A percentile compares a stretch with the other conserved stretches of the same genome.
phyloP scores from a whole-genome alignment of 331 rosid species.

The Acacia pycnantha region DNA sequence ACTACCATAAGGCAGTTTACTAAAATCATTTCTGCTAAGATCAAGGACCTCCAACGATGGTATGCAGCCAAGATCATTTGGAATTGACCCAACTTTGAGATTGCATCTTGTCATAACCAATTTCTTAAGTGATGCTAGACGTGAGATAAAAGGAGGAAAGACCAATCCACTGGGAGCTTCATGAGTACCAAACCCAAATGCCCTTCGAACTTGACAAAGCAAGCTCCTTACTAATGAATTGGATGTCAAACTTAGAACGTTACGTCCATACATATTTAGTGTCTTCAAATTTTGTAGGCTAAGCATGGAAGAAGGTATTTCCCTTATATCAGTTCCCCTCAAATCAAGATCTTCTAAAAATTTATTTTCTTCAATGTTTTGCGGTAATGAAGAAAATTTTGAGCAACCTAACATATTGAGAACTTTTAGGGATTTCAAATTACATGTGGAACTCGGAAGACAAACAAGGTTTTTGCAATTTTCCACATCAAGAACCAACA shows the following conservation, averaged over 20 bases:
- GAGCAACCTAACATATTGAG: not conserved
- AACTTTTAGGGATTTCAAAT: not conserved
- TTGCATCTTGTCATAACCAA: not conserved
- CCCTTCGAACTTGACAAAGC: not conserved
- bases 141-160: not conserved
- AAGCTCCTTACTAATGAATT: not conserved
- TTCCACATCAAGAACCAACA: not conserved
- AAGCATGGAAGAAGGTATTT: not conserved
- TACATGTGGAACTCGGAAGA: not conserved
- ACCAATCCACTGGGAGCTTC: not conserved
- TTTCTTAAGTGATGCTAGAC: not conserved
- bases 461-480: not conserved
- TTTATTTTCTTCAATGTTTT: not conserved
- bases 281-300: not conserved
- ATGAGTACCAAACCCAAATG: not conserved
- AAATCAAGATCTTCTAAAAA: not conserved
- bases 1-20: not conserved
- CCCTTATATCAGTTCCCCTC: not conserved
- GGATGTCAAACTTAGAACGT: not conserved
- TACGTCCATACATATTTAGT: not conserved
- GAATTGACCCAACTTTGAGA: not conserved
- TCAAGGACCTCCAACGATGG: not conserved
- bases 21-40: not conserved
- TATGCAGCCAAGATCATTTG: not conserved
- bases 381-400: not conserved